phyloP scores from a whole-genome alignment of 2,329 filamentous ascomycete genomes.

The Pyricularia pennisetigena region DNA sequence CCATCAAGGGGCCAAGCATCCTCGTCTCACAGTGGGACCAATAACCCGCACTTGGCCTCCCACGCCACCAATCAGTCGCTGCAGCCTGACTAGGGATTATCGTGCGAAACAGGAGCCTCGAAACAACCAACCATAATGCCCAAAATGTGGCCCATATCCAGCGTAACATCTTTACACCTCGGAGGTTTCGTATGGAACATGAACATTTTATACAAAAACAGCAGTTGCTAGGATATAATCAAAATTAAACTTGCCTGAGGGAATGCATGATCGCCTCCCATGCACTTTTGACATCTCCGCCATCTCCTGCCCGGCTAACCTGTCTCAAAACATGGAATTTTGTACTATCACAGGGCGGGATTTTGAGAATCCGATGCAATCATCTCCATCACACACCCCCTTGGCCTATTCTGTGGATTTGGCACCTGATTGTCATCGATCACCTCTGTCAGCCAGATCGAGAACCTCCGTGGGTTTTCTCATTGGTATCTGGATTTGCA shows the following conservation, averaged over 20 bases:
- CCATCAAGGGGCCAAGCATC: background rate
- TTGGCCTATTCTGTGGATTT: background rate
- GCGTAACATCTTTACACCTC: background rate
- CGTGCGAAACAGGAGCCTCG: conserved; percentile 2
- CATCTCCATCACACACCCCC: background rate
- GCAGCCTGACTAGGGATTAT: background rate
- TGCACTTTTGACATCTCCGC: background rate
- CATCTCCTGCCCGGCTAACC: background rate
- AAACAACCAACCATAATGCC: background rate
- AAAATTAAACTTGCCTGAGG: background rate
- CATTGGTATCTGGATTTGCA: background rate
- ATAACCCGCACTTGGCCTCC: background rate
- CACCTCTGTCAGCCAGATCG: background rate
- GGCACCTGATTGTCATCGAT: background rate
- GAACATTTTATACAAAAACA: background rate
- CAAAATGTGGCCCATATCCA: background rate
- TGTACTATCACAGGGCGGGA: background rate
- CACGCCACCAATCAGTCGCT: background rate
- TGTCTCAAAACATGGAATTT: background rate
- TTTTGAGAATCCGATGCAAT: background rate
- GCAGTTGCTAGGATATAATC: background rate
- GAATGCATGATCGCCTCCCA: background rate
- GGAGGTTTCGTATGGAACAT: background rate
- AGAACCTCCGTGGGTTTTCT: background rate
- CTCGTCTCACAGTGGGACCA: background rate